phyloP scores from a whole-genome alignment of 2,329 filamentous ascomycete genomes.

The Rosellinia necatrix region DNA sequence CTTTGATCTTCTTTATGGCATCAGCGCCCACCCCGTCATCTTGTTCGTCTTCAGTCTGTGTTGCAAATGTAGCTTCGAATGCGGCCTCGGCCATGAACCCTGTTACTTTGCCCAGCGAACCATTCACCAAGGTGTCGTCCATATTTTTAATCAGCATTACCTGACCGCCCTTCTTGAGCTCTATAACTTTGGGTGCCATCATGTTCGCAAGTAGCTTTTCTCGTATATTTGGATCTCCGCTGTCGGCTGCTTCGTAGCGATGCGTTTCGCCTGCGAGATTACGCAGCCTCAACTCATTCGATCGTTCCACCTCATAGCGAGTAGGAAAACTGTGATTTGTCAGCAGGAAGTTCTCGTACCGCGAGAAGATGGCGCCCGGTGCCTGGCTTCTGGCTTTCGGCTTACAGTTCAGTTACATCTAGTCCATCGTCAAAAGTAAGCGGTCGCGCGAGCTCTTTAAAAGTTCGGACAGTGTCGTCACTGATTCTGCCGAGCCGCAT shows the following conservation, averaged over 20 bases:
- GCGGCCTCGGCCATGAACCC: slow-evolving; percentile 67
- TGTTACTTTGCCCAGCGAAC: slow-evolving; percentile 84
- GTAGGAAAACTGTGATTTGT: slow-evolving; percentile 72
- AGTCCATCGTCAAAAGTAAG: slow-evolving; percentile 74
- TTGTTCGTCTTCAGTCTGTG: slow-evolving; percentile 39
- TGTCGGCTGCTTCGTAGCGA: slow-evolving; percentile 75
- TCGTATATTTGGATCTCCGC: slow-evolving; percentile 71
- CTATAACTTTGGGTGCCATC: slow-evolving; percentile 84
- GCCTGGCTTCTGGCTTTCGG: too few species aligned
- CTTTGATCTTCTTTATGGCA: slow-evolving; percentile 60
- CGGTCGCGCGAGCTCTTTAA: slow-evolving; percentile 73
- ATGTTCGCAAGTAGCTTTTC: slow-evolving; percentile 84
- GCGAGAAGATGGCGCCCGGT: slow-evolving; percentile 16
- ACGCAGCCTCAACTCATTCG: slow-evolving; percentile 76
- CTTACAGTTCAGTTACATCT: slow-evolving; percentile 85
- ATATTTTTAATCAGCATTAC: slow-evolving; percentile 99
- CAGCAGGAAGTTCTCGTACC: slow-evolving; percentile 15
- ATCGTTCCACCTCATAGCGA: slow-evolving; percentile 82
- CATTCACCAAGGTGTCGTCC: slow-evolving; percentile 91
- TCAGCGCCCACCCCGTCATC: slow-evolving; percentile 50
- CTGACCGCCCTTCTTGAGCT: slow-evolving; percentile 88
- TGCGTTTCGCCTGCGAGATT: slow-evolving; percentile 70
- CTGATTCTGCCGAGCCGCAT: slow-evolving; percentile 89
- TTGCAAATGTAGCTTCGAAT: slow-evolving; percentile 48
- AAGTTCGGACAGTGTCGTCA: slow-evolving; percentile 74